Conservation (phyloP, 768 basidiomycete genomes). For the Rhodotorula taiwanensis region DNA sequence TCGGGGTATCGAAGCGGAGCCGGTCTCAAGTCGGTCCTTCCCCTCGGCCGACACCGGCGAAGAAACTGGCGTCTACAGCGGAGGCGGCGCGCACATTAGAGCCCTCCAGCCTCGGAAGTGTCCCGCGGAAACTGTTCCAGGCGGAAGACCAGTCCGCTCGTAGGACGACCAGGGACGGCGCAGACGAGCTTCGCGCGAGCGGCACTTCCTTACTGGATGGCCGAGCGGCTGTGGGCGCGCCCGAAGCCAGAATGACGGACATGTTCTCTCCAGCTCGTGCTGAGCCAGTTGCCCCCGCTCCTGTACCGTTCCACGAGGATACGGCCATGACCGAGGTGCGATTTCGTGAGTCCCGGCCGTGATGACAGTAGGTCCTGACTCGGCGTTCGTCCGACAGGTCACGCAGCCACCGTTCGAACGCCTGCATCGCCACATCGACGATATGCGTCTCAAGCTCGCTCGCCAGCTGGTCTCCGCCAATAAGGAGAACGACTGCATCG, state of each 20-base stretch:
- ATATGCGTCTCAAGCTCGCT: constrained; percentile 22
- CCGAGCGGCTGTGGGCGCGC: too few relatives aligned
- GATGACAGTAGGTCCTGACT: neutral
- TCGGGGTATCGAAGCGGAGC: constrained; percentile 17
- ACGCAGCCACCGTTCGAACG: constrained; percentile 7
- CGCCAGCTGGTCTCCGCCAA: constrained; percentile 5
- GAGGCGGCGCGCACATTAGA: too few relatives aligned
- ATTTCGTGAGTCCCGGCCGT: neutral
- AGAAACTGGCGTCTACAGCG: constrained; percentile 27
- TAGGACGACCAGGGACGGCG: too few relatives aligned
- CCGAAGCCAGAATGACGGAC: neutral
- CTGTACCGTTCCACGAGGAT: neutral
- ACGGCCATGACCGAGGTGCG: constrained; percentile 9
- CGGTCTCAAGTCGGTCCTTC: constrained; percentile 19
- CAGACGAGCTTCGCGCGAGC: too few relatives aligned
- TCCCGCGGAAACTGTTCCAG: too few relatives aligned
- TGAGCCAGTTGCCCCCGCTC: neutral
- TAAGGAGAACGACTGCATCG: constrained; percentile 27
- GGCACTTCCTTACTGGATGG: too few relatives aligned
- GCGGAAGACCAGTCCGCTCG: too few relatives aligned
- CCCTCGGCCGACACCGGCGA: constrained; percentile 25
- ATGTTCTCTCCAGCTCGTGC: constrained; percentile 22
- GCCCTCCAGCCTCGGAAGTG: too few relatives aligned
- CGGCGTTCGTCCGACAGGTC: too few relatives aligned
- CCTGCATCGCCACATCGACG: constrained; percentile 16